Base-by-base conservation (phyloP, 129 eudicot species). In the Arctium lappa region DNA sequence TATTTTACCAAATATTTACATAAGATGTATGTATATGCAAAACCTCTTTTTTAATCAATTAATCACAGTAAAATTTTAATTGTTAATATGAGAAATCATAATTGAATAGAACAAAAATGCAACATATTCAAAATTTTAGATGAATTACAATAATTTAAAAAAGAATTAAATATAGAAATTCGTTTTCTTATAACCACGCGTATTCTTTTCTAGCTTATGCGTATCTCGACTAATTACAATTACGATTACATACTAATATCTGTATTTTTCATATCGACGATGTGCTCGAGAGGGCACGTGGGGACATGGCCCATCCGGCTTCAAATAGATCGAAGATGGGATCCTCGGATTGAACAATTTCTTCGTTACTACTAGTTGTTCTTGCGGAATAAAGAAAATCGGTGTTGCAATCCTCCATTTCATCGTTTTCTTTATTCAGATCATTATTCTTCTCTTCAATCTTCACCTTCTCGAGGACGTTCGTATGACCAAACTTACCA, bases 261-360 rank as follows among this genome's bases (percentile, higher is more conserved):
- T 2, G 80, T 70, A 13, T 53, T n/a, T 71, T 50, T 77, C 42
- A 77, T 56, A 73, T 0, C 8, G 68, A 77, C n/a, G 80, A 42
- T 2, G 84, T 4, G 37, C 44, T 63, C 27, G 87, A 73, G 31
- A 84, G 44, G 72, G 72, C 71, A 15, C 77, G 62, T 0, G 91
- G 88, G 16, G 86, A 86, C 88, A 66, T 81, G 44, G 86, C 88
- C 91, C 91, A 88, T 50, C 91, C 84, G 3, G 88, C 40, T 7
- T 86, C 91, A 40, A 88, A 88, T 37, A 88, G 72, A 69, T 88
- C 91, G n/a, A 83, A 73, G 10, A 88, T 88, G 0, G 89, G 89
- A 86, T 86, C 89, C 62, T 80, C 87, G 31, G 79, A 60, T 5
- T 33, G 65, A 40, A 73, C 40, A 34, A 78, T 72, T 18, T 76